Conservation (phyloP, 371 early-diverging fungal species). For the Lichtheimia ramosa region DNA sequence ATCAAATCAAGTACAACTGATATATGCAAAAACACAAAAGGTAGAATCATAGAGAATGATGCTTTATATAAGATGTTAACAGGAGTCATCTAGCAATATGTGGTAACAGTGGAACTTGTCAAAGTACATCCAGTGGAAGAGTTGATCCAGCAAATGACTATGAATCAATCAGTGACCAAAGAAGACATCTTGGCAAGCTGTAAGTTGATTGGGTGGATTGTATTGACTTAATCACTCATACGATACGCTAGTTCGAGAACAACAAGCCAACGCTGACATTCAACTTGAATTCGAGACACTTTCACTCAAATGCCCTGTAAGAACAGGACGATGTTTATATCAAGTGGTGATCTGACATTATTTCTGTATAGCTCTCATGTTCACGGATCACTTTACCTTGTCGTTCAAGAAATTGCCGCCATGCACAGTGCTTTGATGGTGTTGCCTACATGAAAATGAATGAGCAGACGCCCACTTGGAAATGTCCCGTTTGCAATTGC, state of each 20-base stretch:
- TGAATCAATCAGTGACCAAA: conserved; percentile 38
- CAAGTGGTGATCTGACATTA: background rate
- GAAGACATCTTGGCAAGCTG: conserved; percentile 47
- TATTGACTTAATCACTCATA: background rate
- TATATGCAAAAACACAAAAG: conserved; percentile 55
- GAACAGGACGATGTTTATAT: background rate
- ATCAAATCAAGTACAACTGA: conserved; percentile 51
- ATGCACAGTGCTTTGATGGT: conserved; percentile 80
- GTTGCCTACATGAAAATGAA: conserved; percentile 67
- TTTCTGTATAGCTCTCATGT: conserved; percentile 51
- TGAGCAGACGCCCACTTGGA: conserved; percentile 69
- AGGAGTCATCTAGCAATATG: conserved; percentile 32
- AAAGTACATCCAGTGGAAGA: conserved; percentile 39
- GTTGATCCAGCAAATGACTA: conserved; percentile 44
- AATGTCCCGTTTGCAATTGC: conserved; percentile 74
- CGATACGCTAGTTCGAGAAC: conserved; percentile 18
- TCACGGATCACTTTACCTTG: conserved; percentile 63
- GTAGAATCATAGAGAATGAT: conserved; percentile 22
- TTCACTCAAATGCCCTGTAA: conserved; percentile 60
- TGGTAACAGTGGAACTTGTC: conserved; percentile 45
- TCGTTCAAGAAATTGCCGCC: conserved; percentile 61
- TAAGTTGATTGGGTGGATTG: conserved; percentile 25
- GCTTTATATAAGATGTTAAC: background rate
- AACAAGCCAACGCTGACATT: conserved; percentile 51
- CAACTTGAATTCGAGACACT: conserved; percentile 53